Percentiles rank a stretch among this genome's conserved stretches.
Evolutionary conservation across 495 filamentous ascomycete species (phyloP).

Genomic region (Penicillium desertorum): DNA sequence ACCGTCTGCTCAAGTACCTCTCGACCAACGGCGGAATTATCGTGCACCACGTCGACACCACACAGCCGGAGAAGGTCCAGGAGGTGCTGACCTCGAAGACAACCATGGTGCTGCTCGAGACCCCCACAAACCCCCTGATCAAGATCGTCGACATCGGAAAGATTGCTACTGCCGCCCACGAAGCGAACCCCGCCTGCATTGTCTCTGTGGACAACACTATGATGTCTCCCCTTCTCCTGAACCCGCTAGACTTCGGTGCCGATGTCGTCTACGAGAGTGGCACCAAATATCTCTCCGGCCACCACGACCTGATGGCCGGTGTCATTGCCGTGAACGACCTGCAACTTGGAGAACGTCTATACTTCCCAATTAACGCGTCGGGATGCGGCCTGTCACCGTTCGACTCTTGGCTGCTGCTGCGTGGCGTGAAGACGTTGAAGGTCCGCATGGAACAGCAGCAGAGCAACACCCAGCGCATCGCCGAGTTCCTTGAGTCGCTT

Average conservation of each 20-base stretch:
- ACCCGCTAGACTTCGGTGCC: conserved; percentile 89
- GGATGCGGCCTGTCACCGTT: conserved; percentile 93
- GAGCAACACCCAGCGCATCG: conserved; percentile 83
- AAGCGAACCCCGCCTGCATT: conserved; percentile 73
- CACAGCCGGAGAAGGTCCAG: conserved; percentile 63
- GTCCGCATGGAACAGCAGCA: conserved; percentile 99
- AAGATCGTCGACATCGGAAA: conserved; percentile 90
- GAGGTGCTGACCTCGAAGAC: conserved; percentile 74
- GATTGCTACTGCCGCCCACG: conserved; percentile 74
- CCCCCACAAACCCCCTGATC: conserved; percentile 95
- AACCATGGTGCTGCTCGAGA: conserved; percentile 93
- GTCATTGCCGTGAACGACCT: conserved; percentile 86
- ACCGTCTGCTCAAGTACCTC: conserved; percentile 89
- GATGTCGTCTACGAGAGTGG: conserved; percentile 97
- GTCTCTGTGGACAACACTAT: conserved; percentile 98
- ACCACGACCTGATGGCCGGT: conserved; percentile 98
- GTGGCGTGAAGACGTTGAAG: conserved; percentile 91
- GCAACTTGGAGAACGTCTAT: conserved; percentile 80
- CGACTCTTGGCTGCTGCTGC: conserved; percentile 91
- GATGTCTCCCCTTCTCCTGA: conserved; percentile 89
- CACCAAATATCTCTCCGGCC: conserved; percentile 95
- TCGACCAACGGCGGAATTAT: conserved; percentile 81
- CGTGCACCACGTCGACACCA: conserved; percentile 97
- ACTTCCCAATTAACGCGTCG: conserved; percentile 92
- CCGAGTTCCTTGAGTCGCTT: conserved; percentile 84